phyloP scores from a whole-genome alignment of 108 stramenopile species.

The Cylindrotheca closterium region DNA sequence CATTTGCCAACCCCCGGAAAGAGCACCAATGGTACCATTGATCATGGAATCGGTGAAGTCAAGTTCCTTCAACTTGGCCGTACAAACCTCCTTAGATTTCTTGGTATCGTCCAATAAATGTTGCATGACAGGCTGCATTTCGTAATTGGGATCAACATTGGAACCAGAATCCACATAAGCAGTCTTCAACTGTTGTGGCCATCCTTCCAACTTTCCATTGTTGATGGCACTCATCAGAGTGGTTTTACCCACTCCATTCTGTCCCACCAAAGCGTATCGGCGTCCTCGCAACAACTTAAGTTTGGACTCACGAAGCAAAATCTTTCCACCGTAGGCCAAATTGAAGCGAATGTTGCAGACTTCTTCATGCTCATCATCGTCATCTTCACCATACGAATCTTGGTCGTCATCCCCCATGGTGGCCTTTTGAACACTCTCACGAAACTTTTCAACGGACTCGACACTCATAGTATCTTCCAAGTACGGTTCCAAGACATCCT shows the following conservation, averaged over 20 bases:
- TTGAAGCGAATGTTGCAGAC: slow-evolving; percentile 90
- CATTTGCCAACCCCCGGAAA: slow-evolving; percentile 99
- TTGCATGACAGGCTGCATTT: slow-evolving; percentile 66
- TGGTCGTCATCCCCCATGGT: slow-evolving; percentile 49
- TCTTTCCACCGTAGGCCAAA: slow-evolving; percentile 98
- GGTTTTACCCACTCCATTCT: slow-evolving; percentile 96
- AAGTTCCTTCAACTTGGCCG: slow-evolving; percentile 69
- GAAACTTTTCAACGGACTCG: slow-evolving; percentile 52
- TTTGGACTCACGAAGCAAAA: slow-evolving; percentile 94
- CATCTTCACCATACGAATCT: slow-evolving; percentile 81
- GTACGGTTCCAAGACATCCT: slow-evolving; percentile 63
- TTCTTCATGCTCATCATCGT: slow-evolving; percentile 88
- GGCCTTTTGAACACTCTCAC: slow-evolving; percentile 43
- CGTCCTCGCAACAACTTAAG: slow-evolving; percentile 92
- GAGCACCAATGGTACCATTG: slow-evolving; percentile 84
- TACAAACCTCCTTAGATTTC: slow-evolving; percentile 68
- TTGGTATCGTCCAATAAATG: slow-evolving; percentile 51
- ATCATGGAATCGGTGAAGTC: slow-evolving; percentile 90
- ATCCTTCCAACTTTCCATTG: slow-evolving; percentile 96
- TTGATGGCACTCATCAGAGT: slow-evolving; percentile 98
- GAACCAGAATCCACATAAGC: slow-evolving; percentile 94
- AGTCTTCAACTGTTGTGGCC: slow-evolving; percentile 88
- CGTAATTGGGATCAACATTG: slow-evolving; percentile 91
- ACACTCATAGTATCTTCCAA: slow-evolving; percentile 34
- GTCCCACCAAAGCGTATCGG: slow-evolving; percentile 95